Conservation (phyloP, 75 land plant genomes). For the Cupressus sempervirens region DNA sequence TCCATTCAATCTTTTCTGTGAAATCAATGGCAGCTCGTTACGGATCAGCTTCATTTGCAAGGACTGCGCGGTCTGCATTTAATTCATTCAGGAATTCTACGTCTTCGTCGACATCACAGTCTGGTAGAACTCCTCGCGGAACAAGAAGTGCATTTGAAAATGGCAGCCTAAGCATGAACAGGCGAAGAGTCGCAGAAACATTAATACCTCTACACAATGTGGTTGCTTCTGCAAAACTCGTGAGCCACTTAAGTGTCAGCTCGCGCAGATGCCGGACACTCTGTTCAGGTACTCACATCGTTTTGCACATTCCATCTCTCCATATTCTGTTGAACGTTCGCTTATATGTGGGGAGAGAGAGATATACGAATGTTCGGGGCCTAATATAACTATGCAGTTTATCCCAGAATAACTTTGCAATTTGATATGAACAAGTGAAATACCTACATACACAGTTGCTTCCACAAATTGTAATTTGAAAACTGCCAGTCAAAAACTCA, state of each 20-base stretch:
- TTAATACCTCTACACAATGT: slow-evolving; percentile 59
- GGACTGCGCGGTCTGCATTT: slow-evolving; percentile 6
- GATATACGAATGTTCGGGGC: no score
- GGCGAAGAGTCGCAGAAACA: slow-evolving; percentile 31
- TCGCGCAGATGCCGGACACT: slow-evolving; percentile 49
- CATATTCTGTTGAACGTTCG: no score
- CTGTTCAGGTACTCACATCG: slow-evolving; percentile 46
- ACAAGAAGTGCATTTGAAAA: not conserved
- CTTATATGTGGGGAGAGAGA: no score
- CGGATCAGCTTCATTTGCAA: slow-evolving; percentile 6
- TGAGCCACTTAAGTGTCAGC: slow-evolving; percentile 41
- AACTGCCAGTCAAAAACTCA: no score
- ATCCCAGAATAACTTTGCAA: no score
- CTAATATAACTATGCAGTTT: no score
- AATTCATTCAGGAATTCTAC: not conserved
- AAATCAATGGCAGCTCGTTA: not conserved
- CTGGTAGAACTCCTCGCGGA: not conserved
- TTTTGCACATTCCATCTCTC: no score
- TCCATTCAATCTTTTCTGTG: not conserved
- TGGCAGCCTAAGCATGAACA: not conserved
- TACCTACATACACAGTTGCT: no score
- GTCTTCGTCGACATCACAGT: not conserved
- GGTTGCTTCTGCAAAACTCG: slow-evolving; percentile 60
- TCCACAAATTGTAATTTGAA: no score
- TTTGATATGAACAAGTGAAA: no score